Percentiles rank a stretch among this genome's conserved stretches.
Conservation (phyloP, 139 green algal genomes). For the Nannochloris sp. region DNA sequence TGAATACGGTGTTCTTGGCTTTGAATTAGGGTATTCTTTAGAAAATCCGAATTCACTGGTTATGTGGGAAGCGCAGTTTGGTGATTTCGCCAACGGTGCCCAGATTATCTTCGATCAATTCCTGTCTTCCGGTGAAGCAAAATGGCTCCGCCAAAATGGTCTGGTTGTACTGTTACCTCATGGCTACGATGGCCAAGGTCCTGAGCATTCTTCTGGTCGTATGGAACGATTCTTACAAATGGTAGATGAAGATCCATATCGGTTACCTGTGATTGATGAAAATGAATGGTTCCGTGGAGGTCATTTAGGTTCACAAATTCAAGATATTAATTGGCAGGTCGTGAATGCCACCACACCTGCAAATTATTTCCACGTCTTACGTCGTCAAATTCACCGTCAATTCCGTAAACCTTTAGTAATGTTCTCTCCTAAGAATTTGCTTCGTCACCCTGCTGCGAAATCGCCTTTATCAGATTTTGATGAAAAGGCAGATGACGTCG, state of each 20-base stretch:
- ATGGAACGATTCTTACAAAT: constrained; percentile 94
- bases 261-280: constrained; percentile 69
- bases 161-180: constrained; percentile 89
- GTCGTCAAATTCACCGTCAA: constrained; percentile 75
- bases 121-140: constrained; percentile 84
- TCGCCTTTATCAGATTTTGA: constrained; percentile 85
- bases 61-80: constrained; percentile 96
- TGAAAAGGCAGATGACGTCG: constrained; percentile 73
- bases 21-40: constrained; percentile 96
- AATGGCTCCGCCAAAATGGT: constrained; percentile 86
- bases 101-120: constrained; percentile 97
- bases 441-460: constrained; percentile 84
- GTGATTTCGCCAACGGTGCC: constrained; percentile 96
- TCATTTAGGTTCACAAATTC: constrained; percentile 81
- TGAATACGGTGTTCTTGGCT: constrained; percentile 96
- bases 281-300: constrained; percentile 71
- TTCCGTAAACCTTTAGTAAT: constrained; percentile 98
- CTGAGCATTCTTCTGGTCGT: constrained; percentile 83
- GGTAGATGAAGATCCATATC: constrained; percentile 88
- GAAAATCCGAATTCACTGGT: constrained; percentile 95
- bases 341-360: constrained; percentile 94
- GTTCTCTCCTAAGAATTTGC: constrained; percentile 91
- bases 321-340: constrained; percentile 86
- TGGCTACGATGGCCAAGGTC: constrained; percentile 96
- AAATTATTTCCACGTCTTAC: constrained; percentile 98